Evolutionary conservation across 768 basidiomycete species (phyloP), one percentile per base, ranked within the genome.

Genomic region (Crepidotus variabilis): DNA sequence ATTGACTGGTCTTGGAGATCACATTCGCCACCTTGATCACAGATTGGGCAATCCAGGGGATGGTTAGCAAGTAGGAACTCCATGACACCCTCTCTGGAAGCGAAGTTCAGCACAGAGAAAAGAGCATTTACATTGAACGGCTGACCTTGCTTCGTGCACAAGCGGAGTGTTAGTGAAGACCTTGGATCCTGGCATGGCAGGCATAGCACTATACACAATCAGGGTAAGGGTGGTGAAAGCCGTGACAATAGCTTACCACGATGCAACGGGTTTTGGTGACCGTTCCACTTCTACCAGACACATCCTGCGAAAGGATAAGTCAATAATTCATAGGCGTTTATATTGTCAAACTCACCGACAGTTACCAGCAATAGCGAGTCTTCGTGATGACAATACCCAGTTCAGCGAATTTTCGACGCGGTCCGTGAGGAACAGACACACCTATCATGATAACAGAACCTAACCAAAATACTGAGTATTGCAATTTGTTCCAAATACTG

Each of bases 1-100:
- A 98, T 98, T 13, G 96, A 96, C 72, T 98, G 96, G 74, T 98
- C 96, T 77, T 98, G 96, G 7, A 98, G 82, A 70, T 98, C 95
- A 71, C 95, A 99, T 81, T 98, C 95, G 56, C 97, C 96, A 69
- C 95, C 96, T 74, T 98, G 95, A 70, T 99, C 97, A 66, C 97
- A 99, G 60, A 98, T 90, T 20, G 97, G 97, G 73, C 97, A 99
- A 71, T 99, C 97, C 55, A 99, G 81, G 1, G 97, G 97, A 67
- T 99, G 97, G 73, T 99, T 98, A 57, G 96, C 85, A 58, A 98
- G 85, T 36, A 98, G 81, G 74, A 98, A 97, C 68, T 98, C 97
- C 97, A 99, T 98, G 57, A 98, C 96, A 51, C 97, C 97, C 72
- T 97, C 94, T 20, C 94, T 91, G 63, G 23, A 65, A 55, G 52